Percentiles rank a stretch among this genome's conserved stretches.
These are phyloP conservation scores for Paraphoma chrysanthemicola DNA, from an alignment of 2,329 filamentous ascomycete species.

Conservation along the genomic window DNA sequence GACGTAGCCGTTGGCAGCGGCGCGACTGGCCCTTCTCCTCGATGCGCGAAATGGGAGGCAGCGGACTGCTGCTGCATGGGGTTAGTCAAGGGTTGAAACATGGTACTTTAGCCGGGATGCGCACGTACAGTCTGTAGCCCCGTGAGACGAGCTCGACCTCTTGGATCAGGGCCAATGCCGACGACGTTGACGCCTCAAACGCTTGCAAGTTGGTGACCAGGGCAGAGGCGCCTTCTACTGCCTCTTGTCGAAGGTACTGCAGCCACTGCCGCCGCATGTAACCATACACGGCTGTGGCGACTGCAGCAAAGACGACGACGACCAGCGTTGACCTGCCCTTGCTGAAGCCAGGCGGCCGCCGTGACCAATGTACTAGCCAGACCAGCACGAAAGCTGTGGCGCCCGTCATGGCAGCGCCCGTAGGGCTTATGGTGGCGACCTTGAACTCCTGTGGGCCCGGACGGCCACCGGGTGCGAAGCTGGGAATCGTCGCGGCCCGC, in stretches of 20 bases:
- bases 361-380: conserved; percentile 76
- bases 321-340: conserved; percentile 60
- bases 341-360: conserved; percentile 60
- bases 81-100: conserved; percentile 27
- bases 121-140: conserved; percentile 79
- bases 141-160: conserved; percentile 95
- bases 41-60: conserved; percentile 90
- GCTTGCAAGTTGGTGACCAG: conserved; percentile 79
- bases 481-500: conserved; percentile 40
- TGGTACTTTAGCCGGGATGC: conserved; percentile 9
- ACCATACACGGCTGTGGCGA: conserved; percentile 69
- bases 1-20: conserved; percentile 81
- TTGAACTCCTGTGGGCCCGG: conserved; percentile 43
- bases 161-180: conserved; percentile 82
- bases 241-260: conserved; percentile 76
- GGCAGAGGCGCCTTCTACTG: conserved; percentile 70
- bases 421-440: conserved; percentile 62
- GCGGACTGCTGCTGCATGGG: conserved; percentile 73
- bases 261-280: conserved; percentile 83
- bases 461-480: conserved; percentile 30
- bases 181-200: conserved; percentile 78
- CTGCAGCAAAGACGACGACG: conserved; percentile 58
- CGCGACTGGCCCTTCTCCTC: conserved; percentile 82
- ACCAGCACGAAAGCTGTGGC: conserved; percentile 66
- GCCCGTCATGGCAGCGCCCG: conserved; percentile 71